phyloP scores from a whole-genome alignment of 331 rosid species.

The Acacia concinna region DNA sequence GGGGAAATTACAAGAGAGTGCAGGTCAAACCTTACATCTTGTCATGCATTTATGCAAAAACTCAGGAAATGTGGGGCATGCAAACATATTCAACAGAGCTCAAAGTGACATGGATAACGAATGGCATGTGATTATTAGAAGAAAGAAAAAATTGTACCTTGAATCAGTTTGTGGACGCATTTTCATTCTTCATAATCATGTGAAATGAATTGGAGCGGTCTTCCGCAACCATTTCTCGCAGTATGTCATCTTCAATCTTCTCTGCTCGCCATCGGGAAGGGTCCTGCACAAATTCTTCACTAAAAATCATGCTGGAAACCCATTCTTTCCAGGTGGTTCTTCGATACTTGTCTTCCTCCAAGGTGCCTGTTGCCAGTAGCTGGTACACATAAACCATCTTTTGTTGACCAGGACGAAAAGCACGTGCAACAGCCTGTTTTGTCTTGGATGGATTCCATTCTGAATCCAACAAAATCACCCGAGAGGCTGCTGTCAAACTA shows the following conservation, averaged over 20 bases:
- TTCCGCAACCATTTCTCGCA: conserved; percentile 68
- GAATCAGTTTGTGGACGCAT: conserved; percentile 55
- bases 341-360: conserved; percentile 61
- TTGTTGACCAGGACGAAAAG: conserved; percentile 66
- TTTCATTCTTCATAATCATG: conserved; percentile 76
- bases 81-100: neutral
- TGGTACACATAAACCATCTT: conserved; percentile 72
- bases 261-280: conserved; percentile 70
- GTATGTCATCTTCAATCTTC: conserved; percentile 66
- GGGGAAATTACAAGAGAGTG: neutral
- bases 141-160: conserved; percentile 31
- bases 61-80: neutral
- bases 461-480: conserved; percentile 64
- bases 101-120: neutral
- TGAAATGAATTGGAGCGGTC: conserved; percentile 59
- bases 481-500: conserved; percentile 73
- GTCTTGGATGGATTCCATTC: conserved; percentile 83
- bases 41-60: neutral
- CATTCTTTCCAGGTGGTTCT: conserved; percentile 79
- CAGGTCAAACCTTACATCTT: neutral
- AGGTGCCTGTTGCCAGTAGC: conserved; percentile 59
- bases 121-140: neutral
- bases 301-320: conserved; percentile 76
- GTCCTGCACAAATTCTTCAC: conserved; percentile 71
- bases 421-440: conserved; percentile 72